A percentile compares a stretch with the other conserved stretches of the same genome.
These are phyloP conservation scores for Aspergillus cejpii DNA, from an alignment of 2,329 filamentous ascomycete species.

Conservation along the genomic window DNA sequence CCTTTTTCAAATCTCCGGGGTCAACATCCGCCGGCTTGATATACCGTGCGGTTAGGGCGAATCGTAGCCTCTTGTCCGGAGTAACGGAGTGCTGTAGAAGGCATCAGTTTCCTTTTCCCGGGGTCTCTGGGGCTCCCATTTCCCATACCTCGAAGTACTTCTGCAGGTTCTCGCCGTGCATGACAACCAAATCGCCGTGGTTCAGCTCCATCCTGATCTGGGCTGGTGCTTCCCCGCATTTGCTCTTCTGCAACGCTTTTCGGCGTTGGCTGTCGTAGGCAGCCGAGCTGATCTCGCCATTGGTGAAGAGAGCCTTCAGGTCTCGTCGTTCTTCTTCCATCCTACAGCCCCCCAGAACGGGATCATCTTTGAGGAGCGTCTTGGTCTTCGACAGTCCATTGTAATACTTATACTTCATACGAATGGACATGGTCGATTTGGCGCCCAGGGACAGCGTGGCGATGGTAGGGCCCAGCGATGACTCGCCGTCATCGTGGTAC, in stretches of 20 bases:
- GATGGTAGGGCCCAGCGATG: constrained; percentile 50
- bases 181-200: constrained; percentile 54
- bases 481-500: constrained; percentile 56
- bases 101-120: neutral
- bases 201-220: constrained; percentile 44
- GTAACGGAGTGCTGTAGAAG: constrained; percentile 27
- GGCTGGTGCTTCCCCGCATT: constrained; percentile 23
- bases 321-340: constrained; percentile 17
- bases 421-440: constrained; percentile 48
- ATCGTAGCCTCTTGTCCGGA: constrained; percentile 29
- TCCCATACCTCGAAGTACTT: constrained; percentile 47
- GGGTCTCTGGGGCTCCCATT: neutral
- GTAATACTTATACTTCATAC: constrained; percentile 50
- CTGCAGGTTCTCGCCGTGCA: constrained; percentile 51
- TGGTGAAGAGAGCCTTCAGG: constrained; percentile 19
- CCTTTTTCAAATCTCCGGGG: constrained; percentile 22
- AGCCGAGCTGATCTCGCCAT: constrained; percentile 14
- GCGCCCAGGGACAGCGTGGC: constrained; percentile 50
- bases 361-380: constrained; percentile 22
- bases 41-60: constrained; percentile 33
- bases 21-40: constrained; percentile 24
- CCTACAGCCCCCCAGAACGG: constrained; percentile 29
- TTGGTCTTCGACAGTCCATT: constrained; percentile 22
- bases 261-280: constrained; percentile 20
- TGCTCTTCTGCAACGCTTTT: constrained; percentile 23